Evolutionary conservation across 768 basidiomycete genomes (phyloP).

Genomic region (Strobilomyces dryophilus): DNA sequence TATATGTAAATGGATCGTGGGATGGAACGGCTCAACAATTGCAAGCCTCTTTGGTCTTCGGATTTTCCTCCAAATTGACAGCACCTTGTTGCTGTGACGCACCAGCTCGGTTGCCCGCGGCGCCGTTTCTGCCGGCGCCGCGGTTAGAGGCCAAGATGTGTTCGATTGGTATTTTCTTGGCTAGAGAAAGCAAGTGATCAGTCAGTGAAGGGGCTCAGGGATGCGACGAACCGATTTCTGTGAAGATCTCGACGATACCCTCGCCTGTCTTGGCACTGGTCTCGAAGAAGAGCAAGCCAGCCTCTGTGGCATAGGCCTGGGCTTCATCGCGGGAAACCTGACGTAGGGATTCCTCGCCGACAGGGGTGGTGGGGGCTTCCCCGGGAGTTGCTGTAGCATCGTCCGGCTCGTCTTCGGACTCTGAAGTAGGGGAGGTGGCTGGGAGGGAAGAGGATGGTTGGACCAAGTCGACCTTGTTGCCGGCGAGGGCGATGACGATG

Average conservation of each 20-base stretch:
- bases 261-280: slow-evolving; percentile 97
- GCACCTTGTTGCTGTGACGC: slow-evolving; percentile 46
- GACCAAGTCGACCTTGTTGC: slow-evolving; percentile 95
- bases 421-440: slow-evolving; percentile 47
- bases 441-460: slow-evolving; percentile 56
- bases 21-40: slow-evolving; percentile 56
- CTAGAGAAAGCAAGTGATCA: slow-evolving; percentile 34
- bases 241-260: slow-evolving; percentile 94
- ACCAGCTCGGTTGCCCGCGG: slow-evolving; percentile 48
- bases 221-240: slow-evolving; percentile 79
- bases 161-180: slow-evolving; percentile 89
- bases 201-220: background rate
- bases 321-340: slow-evolving; percentile 96
- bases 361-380: slow-evolving; percentile 50
- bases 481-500: slow-evolving; percentile 96
- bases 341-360: slow-evolving; percentile 67
- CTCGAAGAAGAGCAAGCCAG: slow-evolving; percentile 94
- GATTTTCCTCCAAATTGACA: slow-evolving; percentile 69
- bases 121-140: slow-evolving; percentile 58
- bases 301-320: slow-evolving; percentile 92
- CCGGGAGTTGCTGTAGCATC: slow-evolving; percentile 89
- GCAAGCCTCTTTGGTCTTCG: slow-evolving; percentile 73
- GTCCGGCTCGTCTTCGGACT: slow-evolving; percentile 86
- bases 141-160: slow-evolving; percentile 86
- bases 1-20: slow-evolving; percentile 22